Base-by-base conservation (phyloP, 78 protist species). In the Blattamonas nauphoetae region DNA sequence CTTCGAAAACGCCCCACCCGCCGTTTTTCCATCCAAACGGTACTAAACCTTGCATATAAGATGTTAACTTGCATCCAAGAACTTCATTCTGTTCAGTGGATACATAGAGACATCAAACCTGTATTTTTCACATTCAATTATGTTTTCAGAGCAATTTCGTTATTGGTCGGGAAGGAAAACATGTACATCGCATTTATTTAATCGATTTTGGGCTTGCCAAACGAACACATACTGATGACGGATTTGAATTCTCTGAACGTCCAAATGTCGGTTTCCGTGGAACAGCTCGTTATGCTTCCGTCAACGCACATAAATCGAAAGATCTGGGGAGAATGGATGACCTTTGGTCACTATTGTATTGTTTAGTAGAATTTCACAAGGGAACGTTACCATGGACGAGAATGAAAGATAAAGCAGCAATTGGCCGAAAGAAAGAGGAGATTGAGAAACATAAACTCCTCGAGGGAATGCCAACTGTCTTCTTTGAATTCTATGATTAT, bases 341-440 rank as follows among this genome's bases (percentile, higher is more conserved):
- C 33, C 42, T 34, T 6, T 84, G 86, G 86, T 84, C 86, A 84
- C 21, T 84, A 6, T 11, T 84, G 41, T 84, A 34, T 32, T n/a
- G 32, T n/a, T 5, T 84, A 6, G 45, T 84, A 29, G 86, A 84
- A n/a, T 84, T 84, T 6, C 32, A 6, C n/a, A 84, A 84, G n/a
- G 86, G 86, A 11, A 29, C 63, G 80, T 45, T 84, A 64, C 86
- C 86, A 21, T 84, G 86, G 86, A 44, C n/a, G 29, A n/a, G 86
- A 45, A 6, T n/a, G 45, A 84, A 32, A 21, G 86, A 84, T 6
- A 84, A 45, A 64, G n/a, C 5, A 6, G n/a, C 32, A 6, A 45
- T 84, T 6, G 45, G 21, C 80, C 21, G 32, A 64, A 63, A 29
- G 86, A 84, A 84, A 6, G 80, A 84, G 86, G 33, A 11, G 38